Percentiles rank a stretch among this genome's conserved stretches.
These are phyloP conservation scores for Climacium dendroides DNA, from an alignment of 225 moss, liverwort and hornwort genomes.

Conservation along the genomic window DNA sequence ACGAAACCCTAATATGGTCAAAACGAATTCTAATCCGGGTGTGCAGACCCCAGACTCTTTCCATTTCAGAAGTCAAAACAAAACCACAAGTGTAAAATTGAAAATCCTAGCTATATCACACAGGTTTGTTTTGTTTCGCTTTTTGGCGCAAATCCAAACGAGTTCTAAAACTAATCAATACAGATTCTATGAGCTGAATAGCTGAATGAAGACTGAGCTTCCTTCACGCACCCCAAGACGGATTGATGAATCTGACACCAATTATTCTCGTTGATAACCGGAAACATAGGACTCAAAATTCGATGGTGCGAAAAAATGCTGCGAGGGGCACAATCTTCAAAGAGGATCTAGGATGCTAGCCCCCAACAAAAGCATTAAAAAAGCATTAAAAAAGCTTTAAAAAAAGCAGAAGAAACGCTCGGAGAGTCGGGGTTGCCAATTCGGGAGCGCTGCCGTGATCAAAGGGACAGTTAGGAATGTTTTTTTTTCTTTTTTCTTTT, in stretches of 20 bases:
- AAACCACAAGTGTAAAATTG: background rate
- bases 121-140: background rate
- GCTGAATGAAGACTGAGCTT: too few relatives aligned
- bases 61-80: background rate
- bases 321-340: background rate
- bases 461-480: conserved; percentile 34
- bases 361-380: background rate
- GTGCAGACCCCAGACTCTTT: background rate
- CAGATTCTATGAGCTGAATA: too few relatives aligned
- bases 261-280: too few relatives aligned
- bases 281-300: background rate
- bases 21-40: background rate
- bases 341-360: background rate
- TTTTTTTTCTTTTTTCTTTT: background rate
- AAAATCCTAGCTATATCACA: background rate
- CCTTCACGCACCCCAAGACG: background rate
- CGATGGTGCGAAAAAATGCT: background rate
- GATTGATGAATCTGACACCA: background rate
- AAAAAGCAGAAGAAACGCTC: background rate
- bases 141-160: background rate
- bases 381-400: background rate
- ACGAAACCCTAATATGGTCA: background rate
- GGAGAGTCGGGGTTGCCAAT: background rate
- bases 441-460: background rate
- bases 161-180: background rate